phyloP scores from a whole-genome alignment of 257 asterid species.

The Fraxinus pennsylvanica region DNA sequence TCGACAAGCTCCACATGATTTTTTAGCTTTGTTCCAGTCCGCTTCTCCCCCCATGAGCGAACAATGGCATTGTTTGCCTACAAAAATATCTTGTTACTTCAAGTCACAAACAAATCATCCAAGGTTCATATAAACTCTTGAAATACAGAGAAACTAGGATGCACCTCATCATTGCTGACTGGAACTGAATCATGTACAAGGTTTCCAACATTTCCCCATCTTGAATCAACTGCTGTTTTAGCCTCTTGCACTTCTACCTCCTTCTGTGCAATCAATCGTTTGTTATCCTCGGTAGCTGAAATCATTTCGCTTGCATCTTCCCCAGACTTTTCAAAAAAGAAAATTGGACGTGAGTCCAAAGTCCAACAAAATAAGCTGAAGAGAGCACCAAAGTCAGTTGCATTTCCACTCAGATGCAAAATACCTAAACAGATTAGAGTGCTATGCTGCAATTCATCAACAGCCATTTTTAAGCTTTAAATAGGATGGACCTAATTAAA shows the following conservation, averaged over 20 bases:
- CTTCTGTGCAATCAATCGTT: constrained; percentile 50
- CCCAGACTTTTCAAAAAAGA: constrained; percentile 42
- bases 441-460: not conserved
- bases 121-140: not conserved
- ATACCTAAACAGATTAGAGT: not conserved
- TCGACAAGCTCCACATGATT: constrained; percentile 94
- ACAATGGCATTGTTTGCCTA: constrained; percentile 69
- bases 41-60: constrained; percentile 80
- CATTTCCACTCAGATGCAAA: not conserved
- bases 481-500: not conserved
- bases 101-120: not conserved
- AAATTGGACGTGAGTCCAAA: not conserved
- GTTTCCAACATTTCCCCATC: constrained; percentile 66
- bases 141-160: constrained; percentile 8
- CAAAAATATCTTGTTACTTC: constrained; percentile 20
- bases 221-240: constrained; percentile 57
- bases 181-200: constrained; percentile 97
- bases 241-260: constrained; percentile 84
- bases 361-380: constrained; percentile 12
- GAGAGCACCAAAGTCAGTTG: constrained; percentile 1
- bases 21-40: constrained; percentile 71
- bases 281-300: constrained; percentile 60
- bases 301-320: constrained; percentile 58
- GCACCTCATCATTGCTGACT: constrained; percentile 70
- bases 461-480: not conserved